Evolutionary conservation across 768 basidiomycete genomes (phyloP).

Genomic region (Melanogaster broomeanus): DNA sequence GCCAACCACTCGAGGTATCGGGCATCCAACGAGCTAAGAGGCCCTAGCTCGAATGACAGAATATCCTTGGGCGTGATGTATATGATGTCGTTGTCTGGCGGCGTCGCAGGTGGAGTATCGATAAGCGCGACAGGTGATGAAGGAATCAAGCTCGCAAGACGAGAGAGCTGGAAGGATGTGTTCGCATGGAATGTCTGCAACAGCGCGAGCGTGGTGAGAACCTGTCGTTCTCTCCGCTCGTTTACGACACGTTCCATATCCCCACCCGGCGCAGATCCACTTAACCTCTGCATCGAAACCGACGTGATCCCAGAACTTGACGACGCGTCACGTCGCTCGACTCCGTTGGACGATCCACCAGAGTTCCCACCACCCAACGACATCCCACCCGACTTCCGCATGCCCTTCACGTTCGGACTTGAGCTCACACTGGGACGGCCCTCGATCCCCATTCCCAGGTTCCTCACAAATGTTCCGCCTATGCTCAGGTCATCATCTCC

Average conservation of each 20-base stretch:
- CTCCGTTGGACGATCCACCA: constrained; percentile 36
- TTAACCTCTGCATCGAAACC: constrained; percentile 30
- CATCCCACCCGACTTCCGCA: constrained; percentile 50
- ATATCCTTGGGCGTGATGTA: constrained; percentile 66
- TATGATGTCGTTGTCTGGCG: constrained; percentile 28
- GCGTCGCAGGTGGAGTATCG: not conserved
- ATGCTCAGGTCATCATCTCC: constrained; percentile 65
- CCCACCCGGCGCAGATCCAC: constrained; percentile 9
- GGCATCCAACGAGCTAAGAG: constrained; percentile 70
- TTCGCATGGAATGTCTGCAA: constrained; percentile 72
- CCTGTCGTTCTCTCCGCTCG: constrained; percentile 37
- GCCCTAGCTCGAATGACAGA: constrained; percentile 68
- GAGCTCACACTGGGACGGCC: constrained; percentile 44
- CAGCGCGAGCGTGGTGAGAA: constrained; percentile 54
- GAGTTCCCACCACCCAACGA: constrained; percentile 40
- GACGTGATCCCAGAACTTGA: constrained; percentile 26
- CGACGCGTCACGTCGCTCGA: constrained; percentile 33
- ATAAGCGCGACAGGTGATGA: not conserved
- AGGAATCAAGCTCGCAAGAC: constrained; percentile 34
- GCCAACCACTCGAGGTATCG: constrained; percentile 78
- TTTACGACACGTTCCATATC: constrained; percentile 9
- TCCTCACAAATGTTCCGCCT: constrained; percentile 46
- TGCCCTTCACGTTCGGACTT: constrained; percentile 36
- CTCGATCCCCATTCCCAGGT: constrained; percentile 71
- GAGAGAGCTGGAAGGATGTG: constrained; percentile 57